A percentile compares a stretch with the other conserved stretches of the same genome.
phyloP scores from a whole-genome alignment of 2,329 filamentous ascomycete genomes.

The Colletotrichum sp. region DNA sequence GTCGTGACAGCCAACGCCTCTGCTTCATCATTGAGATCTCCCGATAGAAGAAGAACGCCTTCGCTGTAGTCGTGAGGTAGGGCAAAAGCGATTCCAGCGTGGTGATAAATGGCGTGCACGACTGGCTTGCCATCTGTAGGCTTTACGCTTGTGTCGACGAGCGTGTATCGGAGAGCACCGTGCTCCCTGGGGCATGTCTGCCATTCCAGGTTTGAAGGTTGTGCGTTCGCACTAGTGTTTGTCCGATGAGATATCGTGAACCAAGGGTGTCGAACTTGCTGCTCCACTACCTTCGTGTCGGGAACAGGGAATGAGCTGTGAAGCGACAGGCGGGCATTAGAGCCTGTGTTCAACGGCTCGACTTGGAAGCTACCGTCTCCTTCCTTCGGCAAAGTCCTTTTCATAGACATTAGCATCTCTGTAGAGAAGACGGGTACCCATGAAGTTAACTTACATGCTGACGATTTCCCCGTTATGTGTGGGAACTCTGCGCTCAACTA shows the following conservation, averaged over 20 bases:
- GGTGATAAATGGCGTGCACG: slow-evolving; percentile 23
- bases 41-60: slow-evolving; percentile 17
- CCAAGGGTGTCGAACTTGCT: background rate
- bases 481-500: background rate
- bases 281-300: background rate
- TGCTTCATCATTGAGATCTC: background rate
- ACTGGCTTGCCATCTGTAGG: background rate
- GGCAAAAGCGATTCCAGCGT: slow-evolving; percentile 8
- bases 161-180: slow-evolving; percentile 13
- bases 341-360: background rate
- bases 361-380: background rate
- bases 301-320: background rate
- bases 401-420: background rate
- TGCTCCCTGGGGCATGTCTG: slow-evolving; percentile 4
- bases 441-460: background rate
- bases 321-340: background rate
- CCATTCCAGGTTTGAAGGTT: slow-evolving; percentile 4
- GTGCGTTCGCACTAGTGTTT: background rate
- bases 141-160: background rate
- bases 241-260: background rate
- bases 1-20: slow-evolving; percentile 3
- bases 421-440: accelerated
- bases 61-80: slow-evolving; percentile 19
- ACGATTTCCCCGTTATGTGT: background rate
- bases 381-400: background rate